Conservation (phyloP, 352 stramenopile genomes). For the Phytophthora sansomeana region DNA sequence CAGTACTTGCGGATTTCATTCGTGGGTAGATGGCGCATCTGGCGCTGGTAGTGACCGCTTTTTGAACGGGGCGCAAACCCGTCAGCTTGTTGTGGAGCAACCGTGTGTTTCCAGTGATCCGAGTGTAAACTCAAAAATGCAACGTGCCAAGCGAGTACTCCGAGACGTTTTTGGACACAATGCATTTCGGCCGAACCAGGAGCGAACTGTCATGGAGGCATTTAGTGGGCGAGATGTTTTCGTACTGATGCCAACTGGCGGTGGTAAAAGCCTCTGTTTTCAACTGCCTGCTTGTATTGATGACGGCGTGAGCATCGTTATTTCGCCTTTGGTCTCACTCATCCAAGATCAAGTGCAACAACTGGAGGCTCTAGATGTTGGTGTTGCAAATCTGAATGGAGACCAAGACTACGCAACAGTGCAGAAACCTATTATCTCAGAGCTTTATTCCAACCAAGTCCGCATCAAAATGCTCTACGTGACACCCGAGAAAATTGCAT, state of each 20-base stretch:
- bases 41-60: constrained; percentile 12
- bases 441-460: constrained; percentile 86
- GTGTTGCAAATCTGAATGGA: constrained; percentile 85
- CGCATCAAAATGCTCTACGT: constrained; percentile 98
- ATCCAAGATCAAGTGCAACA: constrained; percentile 99
- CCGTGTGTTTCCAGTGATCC: constrained; percentile 58
- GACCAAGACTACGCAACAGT: constrained; percentile 90
- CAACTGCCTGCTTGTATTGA: constrained; percentile 92
- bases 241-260: constrained; percentile 99
- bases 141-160: constrained; percentile 73
- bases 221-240: constrained; percentile 96
- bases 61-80: constrained; percentile 18
- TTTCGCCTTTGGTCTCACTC: constrained; percentile 98
- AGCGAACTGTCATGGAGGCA: constrained; percentile 94
- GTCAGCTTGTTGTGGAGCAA: constrained; percentile 24
- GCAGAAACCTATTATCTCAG: constrained; percentile 87
- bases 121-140: constrained; percentile 71
- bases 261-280: constrained; percentile 99
- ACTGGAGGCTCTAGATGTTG: constrained; percentile 93
- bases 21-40: constrained; percentile 59
- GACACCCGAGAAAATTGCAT: constrained; percentile 97
- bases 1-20: constrained; percentile 78
- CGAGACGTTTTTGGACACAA: constrained; percentile 96
- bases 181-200: constrained; percentile 95
- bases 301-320: constrained; percentile 96